Evolutionary conservation across 1,139 yeast species (phyloP), one percentile per base, ranked within the genome.

Genomic region (Tardiomyces depauwii): DNA sequence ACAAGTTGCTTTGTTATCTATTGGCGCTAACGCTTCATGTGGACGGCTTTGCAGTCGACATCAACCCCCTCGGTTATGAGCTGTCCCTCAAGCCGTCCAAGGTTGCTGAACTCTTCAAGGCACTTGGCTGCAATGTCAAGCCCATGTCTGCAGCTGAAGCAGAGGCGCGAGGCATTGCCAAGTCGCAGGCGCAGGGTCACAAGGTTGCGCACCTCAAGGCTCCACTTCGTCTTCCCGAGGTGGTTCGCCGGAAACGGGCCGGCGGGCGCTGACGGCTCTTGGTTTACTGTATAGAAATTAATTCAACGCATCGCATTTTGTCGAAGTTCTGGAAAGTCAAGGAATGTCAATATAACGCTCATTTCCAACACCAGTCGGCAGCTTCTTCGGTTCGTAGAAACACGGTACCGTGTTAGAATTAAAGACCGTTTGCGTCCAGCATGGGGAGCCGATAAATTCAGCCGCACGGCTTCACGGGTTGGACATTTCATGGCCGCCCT

Each of bases 41-140:
- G 48, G 88, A 86, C 61, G 79, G 77, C 53, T 91, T 79, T 66
- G 69, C 77, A 51, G 76, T 87, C 21, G 94, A 86, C 56, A 67
- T 88, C 41, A 75, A 84, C 7, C 94, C 95, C 19, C 68, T 91
- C 55, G 89, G 96, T 2, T 80, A 82, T 54, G 97, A 89, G 62
- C 71, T 91, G 49, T 82, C 87, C 47, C 67, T 88, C 60, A 87
- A 87, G 61, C 91, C 95, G 23, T 74, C 88, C 5, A 80, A 78
- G 60, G 67, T 88, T 48, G 76, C 73, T 11, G 78, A 77, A 39
- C 71, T 91, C 48, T 78, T 86, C 64, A 80, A 78, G 62, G 83
- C 89, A 11, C 67, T 91, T 55, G 98, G 99, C 47, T 93, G 96
- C 53, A 65, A 66, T 28, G 78, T 86, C 45, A 85, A 84, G 64